Base-by-base conservation (phyloP, 371 early-diverging fungal species). In the Syncephalastrum monosporum region DNA sequence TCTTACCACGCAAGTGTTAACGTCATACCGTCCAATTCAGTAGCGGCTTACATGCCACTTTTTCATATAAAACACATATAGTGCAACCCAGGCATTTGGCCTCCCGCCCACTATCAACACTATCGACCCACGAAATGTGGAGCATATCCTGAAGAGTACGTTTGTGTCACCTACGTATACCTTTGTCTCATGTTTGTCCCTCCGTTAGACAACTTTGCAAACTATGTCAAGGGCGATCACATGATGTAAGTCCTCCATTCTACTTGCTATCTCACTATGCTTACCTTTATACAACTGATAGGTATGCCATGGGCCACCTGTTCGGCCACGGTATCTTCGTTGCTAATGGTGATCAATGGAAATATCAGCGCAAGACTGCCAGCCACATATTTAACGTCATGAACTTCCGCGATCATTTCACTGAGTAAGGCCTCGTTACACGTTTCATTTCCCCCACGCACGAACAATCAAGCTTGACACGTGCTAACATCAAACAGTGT, bases 301-400 rank as follows among this genome's bases (percentile, higher is more conserved):
- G 14, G 12, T 52, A 44, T 45, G 43, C 61, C n/a, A 59, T 61
- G 46, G 44, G 55, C 24, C 59, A 66, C 5, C 23, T 74, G 6
- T 61, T 74, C 5, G 75, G 74, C 4, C 47, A 67, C 47, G 77
- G 77, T n/a, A 74, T 74, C 42, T 75, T 75, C 27, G 68, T 67
- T 61, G 64, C 70, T 74, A 54, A 69, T 47, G 69, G 70, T 5
- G 61, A 72, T 55, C 58, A 59, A 45, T 72, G 73, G 73, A 47
- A 50, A 23, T 59, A 49, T 42, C 73, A 67, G 45, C 61, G 68
- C 41, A 69, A 69, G 47, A 50, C 59, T 27, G 74, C 81, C 0
- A 61, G 67, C 25, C 54, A 75, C 43, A 77, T 80, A 55, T 80
- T 80, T 41, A 71, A 65, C 17, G 64, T 67, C 65, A 72, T 70